phyloP scores from a whole-genome alignment of 805 yeast genomes.

The Wickerhamiella allomyrinae region DNA sequence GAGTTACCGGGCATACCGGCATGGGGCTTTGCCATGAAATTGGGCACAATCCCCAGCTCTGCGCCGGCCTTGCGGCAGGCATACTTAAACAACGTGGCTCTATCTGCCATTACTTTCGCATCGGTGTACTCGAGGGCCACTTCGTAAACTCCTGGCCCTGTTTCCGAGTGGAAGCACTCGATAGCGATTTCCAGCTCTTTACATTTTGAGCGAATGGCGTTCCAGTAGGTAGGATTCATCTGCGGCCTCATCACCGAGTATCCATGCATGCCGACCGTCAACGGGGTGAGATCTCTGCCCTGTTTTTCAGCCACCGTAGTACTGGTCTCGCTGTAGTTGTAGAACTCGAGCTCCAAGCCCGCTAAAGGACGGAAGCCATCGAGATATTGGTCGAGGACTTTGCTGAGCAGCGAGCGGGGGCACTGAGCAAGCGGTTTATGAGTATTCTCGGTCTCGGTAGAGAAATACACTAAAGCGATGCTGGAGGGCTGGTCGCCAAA shows the following conservation, averaged over 20 bases:
- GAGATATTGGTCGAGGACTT: constrained; percentile 8
- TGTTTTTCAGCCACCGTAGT: neutral
- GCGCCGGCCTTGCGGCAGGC: constrained; percentile 21
- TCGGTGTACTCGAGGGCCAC: constrained; percentile 23
- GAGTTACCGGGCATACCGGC: constrained; percentile 26
- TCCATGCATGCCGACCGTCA: constrained; percentile 26
- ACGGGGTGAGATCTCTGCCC: constrained; percentile 13
- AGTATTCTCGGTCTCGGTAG: constrained; percentile 11
- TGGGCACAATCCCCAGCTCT: constrained; percentile 20
- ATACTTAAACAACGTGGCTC: constrained; percentile 22
- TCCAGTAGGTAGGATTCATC: constrained; percentile 20
- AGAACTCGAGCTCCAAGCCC: constrained; percentile 25
- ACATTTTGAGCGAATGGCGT: constrained; percentile 17
- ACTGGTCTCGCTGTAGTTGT: constrained; percentile 19
- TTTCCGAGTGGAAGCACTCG: constrained; percentile 26
- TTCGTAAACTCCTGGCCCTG: constrained; percentile 27
- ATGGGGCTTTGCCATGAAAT: constrained; percentile 27
- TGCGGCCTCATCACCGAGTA: constrained; percentile 24
- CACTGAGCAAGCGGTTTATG: constrained; percentile 19
- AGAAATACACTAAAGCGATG: constrained; percentile 20
- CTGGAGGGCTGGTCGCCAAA: constrained; percentile 17
- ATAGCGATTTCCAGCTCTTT: constrained; percentile 16
- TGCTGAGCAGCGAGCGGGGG: constrained; percentile 21
- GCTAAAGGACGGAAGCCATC: constrained; percentile 9
- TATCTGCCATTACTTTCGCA: constrained; percentile 22